Percentiles rank a stretch among this genome's conserved stretches.
These are phyloP conservation scores for Hanseniaspora guilliermondii DNA, from an alignment of 805 yeast species.

Conservation along the genomic window DNA sequence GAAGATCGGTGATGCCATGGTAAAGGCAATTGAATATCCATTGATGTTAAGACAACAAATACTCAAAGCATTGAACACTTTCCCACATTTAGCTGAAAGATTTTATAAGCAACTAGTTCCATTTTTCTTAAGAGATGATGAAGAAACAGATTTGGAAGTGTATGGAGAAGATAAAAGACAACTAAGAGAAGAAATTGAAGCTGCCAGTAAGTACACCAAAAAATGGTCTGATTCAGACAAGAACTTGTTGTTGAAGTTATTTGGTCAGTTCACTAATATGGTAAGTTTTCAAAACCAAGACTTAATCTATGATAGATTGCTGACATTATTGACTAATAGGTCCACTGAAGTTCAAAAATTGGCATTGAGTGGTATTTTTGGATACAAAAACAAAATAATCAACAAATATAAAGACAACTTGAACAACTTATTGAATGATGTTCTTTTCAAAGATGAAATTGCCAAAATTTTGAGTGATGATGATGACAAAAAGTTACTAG, in stretches of 20 bases:
- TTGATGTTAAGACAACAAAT: conserved; percentile 42
- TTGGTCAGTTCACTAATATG: conserved; percentile 54
- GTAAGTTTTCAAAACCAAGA: conserved; percentile 41
- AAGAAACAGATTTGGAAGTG: conserved; percentile 16
- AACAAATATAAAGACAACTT: conserved; percentile 63
- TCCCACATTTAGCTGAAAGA: conserved; percentile 61
- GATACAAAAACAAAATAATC: conserved; percentile 46
- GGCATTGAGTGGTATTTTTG: conserved; percentile 58
- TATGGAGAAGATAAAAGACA: conserved; percentile 6
- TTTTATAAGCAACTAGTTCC: conserved; percentile 48
- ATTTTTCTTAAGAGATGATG: conserved; percentile 33
- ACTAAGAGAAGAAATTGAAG: background rate
- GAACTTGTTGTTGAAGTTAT: conserved; percentile 45
- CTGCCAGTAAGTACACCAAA: conserved; percentile 16
- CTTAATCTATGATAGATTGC: conserved; percentile 40
- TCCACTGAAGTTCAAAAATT: conserved; percentile 51
- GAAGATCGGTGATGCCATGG: conserved; percentile 8
- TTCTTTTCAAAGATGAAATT: conserved; percentile 74
- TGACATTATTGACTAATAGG: conserved; percentile 49
- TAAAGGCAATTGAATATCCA: conserved; percentile 32
- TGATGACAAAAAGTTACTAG: conserved; percentile 42
- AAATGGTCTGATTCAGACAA: conserved; percentile 42
- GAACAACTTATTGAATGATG: conserved; percentile 65
- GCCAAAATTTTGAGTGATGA: conserved; percentile 43
- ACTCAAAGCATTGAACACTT: conserved; percentile 41